Base-by-base conservation (phyloP, 257 asterid genomes). In the Penstemon eatonii region DNA sequence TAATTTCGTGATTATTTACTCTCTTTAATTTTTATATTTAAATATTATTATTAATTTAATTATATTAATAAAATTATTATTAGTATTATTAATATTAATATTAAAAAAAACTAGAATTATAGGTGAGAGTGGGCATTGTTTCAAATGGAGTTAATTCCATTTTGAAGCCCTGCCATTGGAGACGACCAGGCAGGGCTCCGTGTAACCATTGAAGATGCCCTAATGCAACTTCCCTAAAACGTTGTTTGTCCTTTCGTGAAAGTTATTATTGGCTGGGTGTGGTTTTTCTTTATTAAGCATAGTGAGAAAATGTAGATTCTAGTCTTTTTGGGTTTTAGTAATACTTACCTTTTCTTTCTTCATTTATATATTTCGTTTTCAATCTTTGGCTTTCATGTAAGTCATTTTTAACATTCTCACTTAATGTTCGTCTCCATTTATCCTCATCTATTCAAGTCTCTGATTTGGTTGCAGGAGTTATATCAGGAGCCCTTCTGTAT, bases 401-500 rank as follows among this genome's bases (percentile, higher is more conserved):
- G 18, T 15, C 18, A 15, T 15, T 0, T 15, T 15, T 15, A 15
- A 15, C 18, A 15, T 15, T 15, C 18, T 0, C 18, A 15, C 18
- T 15, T 59, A 61, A 19, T 63, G 10, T 60, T 18, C 1, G 4
- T 4, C 56, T 19, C 49, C n/a, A 7, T 49, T n/a, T 70, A 8
- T 52, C 51, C 7, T 39, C 65, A 13, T 49, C 50, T 65, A 46
- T 59, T 62, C 44, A 71, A 19, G 68, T 50, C 44, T 60, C 37
- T 68, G 41, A 70, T 60, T 74, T 80, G 83, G 61, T 75, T 70
- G 61, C 87, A 92, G 98, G 98, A 69, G 97, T 93, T 61, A 90
- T 93, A 78, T 93, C 98, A 19, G 98, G 98, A 73, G 98, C 98
- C 25, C 95, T 93, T 58, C 73, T 93, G 80, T 93, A 93, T 65